phyloP scores from a whole-genome alignment of 2,329 filamentous ascomycete genomes.

The Diaporthe sp. region DNA sequence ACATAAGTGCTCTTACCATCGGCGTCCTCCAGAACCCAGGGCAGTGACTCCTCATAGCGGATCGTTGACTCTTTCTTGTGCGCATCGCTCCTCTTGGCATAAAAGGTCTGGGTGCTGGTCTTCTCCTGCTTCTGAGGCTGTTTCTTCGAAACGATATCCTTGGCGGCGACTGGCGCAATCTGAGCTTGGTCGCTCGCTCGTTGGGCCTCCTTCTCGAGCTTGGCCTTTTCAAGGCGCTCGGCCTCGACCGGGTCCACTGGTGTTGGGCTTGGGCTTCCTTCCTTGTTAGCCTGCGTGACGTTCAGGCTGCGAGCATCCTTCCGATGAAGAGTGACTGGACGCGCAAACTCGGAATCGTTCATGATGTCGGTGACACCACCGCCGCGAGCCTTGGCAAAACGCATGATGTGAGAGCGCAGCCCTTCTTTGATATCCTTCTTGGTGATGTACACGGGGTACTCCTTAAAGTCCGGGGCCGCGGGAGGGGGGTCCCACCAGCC shows the following conservation, averaged over 20 bases:
- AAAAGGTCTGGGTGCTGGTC: slow-evolving; percentile 84
- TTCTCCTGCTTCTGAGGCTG: slow-evolving; percentile 76
- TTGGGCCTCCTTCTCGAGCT: slow-evolving; percentile 87
- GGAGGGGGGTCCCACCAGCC: slow-evolving; percentile 71
- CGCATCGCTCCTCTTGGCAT: slow-evolving; percentile 83
- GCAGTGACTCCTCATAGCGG: slow-evolving; percentile 94
- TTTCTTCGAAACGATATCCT: slow-evolving; percentile 64
- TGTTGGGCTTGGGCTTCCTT: slow-evolving; percentile 58
- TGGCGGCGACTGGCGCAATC: slow-evolving; percentile 83
- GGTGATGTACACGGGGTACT: slow-evolving; percentile 82
- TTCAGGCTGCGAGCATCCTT: slow-evolving; percentile 83
- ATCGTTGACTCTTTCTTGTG: slow-evolving; percentile 79
- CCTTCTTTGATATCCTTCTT: slow-evolving; percentile 85
- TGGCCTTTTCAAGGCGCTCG: slow-evolving; percentile 76
- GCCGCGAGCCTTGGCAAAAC: slow-evolving; percentile 75
- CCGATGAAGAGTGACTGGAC: slow-evolving; percentile 89
- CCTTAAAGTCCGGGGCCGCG: slow-evolving; percentile 60
- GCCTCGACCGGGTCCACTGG: slow-evolving; percentile 69
- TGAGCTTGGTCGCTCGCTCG: slow-evolving; percentile 90
- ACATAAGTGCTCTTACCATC: slow-evolving; percentile 97
- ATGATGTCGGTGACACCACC: slow-evolving; percentile 72
- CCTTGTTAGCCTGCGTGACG: slow-evolving; percentile 74
- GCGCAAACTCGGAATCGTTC: slow-evolving; percentile 83
- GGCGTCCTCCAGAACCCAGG: slow-evolving; percentile 97
- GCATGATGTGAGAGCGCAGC: slow-evolving; percentile 88